Percentiles rank a stretch among this genome's conserved stretches.
These are phyloP conservation scores for Colletotrichum orchidophilum DNA, from an alignment of 2,329 filamentous ascomycete species.

Conservation along the genomic window DNA sequence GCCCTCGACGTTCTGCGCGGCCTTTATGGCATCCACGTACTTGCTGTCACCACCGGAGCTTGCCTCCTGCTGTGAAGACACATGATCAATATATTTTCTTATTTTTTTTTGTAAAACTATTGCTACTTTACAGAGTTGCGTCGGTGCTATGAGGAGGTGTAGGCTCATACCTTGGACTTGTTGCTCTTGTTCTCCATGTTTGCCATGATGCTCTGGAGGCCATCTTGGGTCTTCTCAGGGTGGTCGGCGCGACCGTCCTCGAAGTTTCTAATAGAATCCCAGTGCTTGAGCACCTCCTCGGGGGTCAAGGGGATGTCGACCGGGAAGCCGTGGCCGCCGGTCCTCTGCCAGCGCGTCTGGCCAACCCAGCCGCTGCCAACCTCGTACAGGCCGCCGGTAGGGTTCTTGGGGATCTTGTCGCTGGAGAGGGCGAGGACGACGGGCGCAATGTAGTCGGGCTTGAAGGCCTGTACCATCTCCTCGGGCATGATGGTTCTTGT, in stretches of 20 bases:
- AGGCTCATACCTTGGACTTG: slow-evolving; percentile 59
- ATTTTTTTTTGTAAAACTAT: slow-evolving; percentile 34
- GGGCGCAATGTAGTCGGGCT: slow-evolving; percentile 97
- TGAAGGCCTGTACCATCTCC: slow-evolving; percentile 98
- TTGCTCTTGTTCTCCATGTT: slow-evolving; percentile 84
- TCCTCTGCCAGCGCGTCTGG: slow-evolving; percentile 93
- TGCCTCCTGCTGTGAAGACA: slow-evolving; percentile 25
- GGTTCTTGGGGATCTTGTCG: slow-evolving; percentile 85
- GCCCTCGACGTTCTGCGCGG: slow-evolving; percentile 76
- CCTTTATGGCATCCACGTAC: slow-evolving; percentile 78
- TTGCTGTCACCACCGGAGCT: slow-evolving; percentile 48
- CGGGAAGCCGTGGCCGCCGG: slow-evolving; percentile 90
- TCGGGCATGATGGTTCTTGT: slow-evolving; percentile 94
- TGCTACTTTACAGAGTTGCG: slow-evolving; percentile 33
- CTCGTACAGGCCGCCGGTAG: slow-evolving; percentile 91
- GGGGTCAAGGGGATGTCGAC: slow-evolving; percentile 84
- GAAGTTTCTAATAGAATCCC: slow-evolving; percentile 85
- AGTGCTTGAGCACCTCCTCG: slow-evolving; percentile 81
- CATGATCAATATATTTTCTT: slow-evolving; percentile 35
- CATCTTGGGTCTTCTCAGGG: slow-evolving; percentile 81
- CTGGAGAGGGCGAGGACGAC: slow-evolving; percentile 85
- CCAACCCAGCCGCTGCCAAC: slow-evolving; percentile 94
- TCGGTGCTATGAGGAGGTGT: not conserved
- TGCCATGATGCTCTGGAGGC: slow-evolving; percentile 78
- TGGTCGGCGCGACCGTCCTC: slow-evolving; percentile 88